phyloP scores from a whole-genome alignment of 306 rosid genomes.

The apple (Malus domestica) region DNA sequence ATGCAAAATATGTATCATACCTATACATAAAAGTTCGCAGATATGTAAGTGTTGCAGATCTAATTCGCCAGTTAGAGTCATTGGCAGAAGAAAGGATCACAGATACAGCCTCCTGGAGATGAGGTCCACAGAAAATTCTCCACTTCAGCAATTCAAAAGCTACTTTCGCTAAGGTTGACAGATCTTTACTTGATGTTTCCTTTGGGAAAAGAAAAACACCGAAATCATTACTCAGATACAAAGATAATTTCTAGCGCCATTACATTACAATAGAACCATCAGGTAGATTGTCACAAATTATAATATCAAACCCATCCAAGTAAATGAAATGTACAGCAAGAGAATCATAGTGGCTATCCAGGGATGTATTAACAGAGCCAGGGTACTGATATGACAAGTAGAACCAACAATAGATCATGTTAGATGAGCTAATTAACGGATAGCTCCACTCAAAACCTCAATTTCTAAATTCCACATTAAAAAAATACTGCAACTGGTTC shows the following conservation, averaged over 20 bases:
- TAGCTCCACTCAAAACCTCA: background rate
- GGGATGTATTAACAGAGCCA: background rate
- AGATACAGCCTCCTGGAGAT: slow-evolving; percentile 66
- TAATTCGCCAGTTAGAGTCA: slow-evolving; percentile 90
- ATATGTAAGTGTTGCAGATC: slow-evolving; percentile 90
- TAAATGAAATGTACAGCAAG: background rate
- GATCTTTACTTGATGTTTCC: slow-evolving; percentile 98
- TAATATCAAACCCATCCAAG: background rate
- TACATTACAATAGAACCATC: slow-evolving; percentile 11
- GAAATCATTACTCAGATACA: slow-evolving; percentile 25
- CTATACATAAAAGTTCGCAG: slow-evolving; percentile 94
- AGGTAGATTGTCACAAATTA: background rate
- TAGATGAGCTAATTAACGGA: background rate
- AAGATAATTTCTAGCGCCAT: slow-evolving; percentile 1
- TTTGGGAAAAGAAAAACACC: slow-evolving; percentile 26
- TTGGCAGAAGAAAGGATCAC: slow-evolving; percentile 78
- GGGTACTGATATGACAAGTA: slow-evolving; percentile 4
- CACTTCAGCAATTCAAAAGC: slow-evolving; percentile 90
- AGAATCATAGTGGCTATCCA: background rate
- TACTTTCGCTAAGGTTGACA: slow-evolving; percentile 84
- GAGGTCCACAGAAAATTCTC: slow-evolving; percentile 84
- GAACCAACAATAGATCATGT: background rate
- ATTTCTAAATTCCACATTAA: no score
- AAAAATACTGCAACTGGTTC: background rate
- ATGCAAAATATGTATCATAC: slow-evolving; percentile 33